Evolutionary conservation across 371 early-diverging fungal species (phyloP).

Genomic region (Furculomyces boomerangus): DNA sequence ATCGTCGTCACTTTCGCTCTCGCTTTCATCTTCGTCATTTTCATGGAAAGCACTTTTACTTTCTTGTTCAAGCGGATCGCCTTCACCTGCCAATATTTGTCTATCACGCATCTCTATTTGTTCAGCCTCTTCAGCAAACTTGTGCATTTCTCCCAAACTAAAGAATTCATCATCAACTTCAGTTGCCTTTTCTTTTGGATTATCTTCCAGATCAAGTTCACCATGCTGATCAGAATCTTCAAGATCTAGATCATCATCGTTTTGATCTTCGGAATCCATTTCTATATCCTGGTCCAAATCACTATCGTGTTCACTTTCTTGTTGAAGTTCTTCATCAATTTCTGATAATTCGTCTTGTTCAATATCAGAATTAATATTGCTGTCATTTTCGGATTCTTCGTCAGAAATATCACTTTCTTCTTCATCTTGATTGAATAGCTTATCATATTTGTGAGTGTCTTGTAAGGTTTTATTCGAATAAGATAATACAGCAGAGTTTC

Average conservation of each 20-base stretch:
- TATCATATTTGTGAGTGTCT: constrained; percentile 13
- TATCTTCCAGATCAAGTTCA: constrained; percentile 14
- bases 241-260: too few relatives aligned
- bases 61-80: constrained; percentile 14
- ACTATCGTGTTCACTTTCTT: constrained; percentile 8
- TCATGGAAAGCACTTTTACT: constrained; percentile 7
- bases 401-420: constrained; percentile 21
- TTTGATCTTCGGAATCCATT: constrained; percentile 1
- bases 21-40: constrained; percentile 23
- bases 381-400: constrained; percentile 31
- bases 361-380: constrained; percentile 28
- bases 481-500: constrained; percentile 62
- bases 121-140: constrained; percentile 24
- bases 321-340: constrained; percentile 1
- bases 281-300: constrained; percentile 12
- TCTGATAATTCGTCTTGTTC: constrained; percentile 26
- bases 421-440: constrained; percentile 15
- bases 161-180: constrained; percentile 26
- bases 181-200: constrained; percentile 5
- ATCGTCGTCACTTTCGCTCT: constrained; percentile 23
- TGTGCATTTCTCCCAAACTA: constrained; percentile 23
- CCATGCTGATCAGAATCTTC: constrained; percentile 5
- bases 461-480: constrained; percentile 14
- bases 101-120: constrained; percentile 20
- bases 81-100: constrained; percentile 17